Base-by-base conservation (phyloP, 192 early-diverging fungal genomes). In the Paraglomus brasilianum region DNA sequence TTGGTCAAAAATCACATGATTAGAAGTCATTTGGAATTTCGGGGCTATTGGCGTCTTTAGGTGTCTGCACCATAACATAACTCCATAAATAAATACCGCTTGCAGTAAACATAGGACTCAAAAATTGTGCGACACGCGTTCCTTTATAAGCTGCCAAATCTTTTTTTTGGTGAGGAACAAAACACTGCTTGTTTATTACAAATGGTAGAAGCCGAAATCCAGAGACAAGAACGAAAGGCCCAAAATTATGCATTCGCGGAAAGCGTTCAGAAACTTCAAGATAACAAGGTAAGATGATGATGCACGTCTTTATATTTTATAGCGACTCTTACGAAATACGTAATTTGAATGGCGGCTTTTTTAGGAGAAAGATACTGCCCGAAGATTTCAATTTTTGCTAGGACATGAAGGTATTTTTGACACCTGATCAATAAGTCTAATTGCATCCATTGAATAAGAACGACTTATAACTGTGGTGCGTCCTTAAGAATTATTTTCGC, bases 321-420 rank as follows among this genome's bases (percentile, higher is more conserved):
- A 60, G 13, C 42, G 38, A 36, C 17, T 43, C 2, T 19, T 19
- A 61, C 9, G 15, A 61, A 60, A 14, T 42, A 9, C 10, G 42
- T 15, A 4, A 5, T 60, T 40, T 40, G 36, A 42, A 43, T 41
- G 42, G 42, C 38, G 19, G 11, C 49, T 15, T 58, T 17, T 40
- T 53, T 48, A 90, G 85, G 81, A 77, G 39, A 77, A 73, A 45
- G 86, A 87, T 69, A 74, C 82, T 38, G 75, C 82, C 40, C 87
- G 84, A 76, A 80, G 90, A 47, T 91, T 88, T 72, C 77, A 83
- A 36, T 92, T 88, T 74, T 72, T 92, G 15, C 78, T 91, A 55
- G 89, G 79, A 6, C 78, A 84, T 57, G 81, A 75, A 56, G 66
- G 66, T 69, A 69, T 36, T 39, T 55, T 14, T 39, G 49, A n/a